These are phyloP conservation scores for Eutrema japonicum DNA, from an alignment of 345 rosid species.

Conservation along the genomic window DNA sequence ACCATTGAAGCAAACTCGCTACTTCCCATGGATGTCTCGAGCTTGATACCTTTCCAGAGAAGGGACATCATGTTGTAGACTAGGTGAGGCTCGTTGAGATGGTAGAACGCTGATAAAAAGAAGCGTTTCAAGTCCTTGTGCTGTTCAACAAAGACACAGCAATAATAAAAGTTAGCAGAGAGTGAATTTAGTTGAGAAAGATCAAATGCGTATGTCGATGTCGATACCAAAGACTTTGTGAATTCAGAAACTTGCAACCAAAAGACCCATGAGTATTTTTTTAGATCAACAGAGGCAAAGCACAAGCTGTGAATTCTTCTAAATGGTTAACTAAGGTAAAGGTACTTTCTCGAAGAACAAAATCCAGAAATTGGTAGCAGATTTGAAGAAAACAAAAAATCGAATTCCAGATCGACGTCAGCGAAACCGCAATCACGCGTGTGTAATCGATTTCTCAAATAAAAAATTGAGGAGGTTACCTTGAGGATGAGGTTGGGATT, in stretches of 20 bases:
- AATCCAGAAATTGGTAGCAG: background rate
- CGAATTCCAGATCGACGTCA: slow-evolving; percentile 13
- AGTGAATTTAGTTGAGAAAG: background rate
- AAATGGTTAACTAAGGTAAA: background rate
- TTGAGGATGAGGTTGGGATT: slow-evolving; percentile 85
- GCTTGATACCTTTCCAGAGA: slow-evolving; percentile 88
- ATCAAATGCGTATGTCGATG: background rate
- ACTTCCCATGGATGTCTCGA: slow-evolving; percentile 93
- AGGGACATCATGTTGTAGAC: slow-evolving; percentile 92
- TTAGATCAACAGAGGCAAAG: background rate
- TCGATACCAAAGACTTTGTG: background rate
- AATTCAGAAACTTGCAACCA: background rate
- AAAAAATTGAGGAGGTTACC: slow-evolving; percentile 46
- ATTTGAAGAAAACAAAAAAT: background rate
- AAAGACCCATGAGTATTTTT: too few species aligned
- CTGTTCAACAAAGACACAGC: slow-evolving; percentile 48
- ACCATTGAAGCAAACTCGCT: slow-evolving; percentile 81
- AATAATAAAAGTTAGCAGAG: background rate
- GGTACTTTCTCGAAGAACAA: slow-evolving; percentile 12
- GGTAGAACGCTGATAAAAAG: slow-evolving; percentile 86
- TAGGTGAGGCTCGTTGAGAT: slow-evolving; percentile 78
- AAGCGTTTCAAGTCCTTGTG: slow-evolving; percentile 75
- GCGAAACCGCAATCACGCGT: background rate
- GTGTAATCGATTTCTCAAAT: background rate
- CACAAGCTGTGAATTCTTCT: background rate